Base-by-base conservation (phyloP, 495 filamentous ascomycete species). In the Annulohypoxylon nitens region DNA sequence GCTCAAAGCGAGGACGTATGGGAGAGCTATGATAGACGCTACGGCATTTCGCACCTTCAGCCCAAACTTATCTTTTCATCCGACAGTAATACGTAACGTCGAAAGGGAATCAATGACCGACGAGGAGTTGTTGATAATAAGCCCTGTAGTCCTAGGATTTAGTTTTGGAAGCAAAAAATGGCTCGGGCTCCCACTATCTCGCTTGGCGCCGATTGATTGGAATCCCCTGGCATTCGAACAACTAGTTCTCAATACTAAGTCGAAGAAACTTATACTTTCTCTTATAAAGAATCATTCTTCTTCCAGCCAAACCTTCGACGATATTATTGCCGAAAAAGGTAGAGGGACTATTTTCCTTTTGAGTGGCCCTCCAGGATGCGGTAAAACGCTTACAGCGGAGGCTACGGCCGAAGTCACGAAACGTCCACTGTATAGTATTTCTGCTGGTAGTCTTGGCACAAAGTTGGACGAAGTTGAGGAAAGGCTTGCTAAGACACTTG, bases 341-440 rank as follows among this genome's bases (percentile, higher is more conserved):
- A 30, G 30, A 2, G 30, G 30, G 2, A 30, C 2, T 30, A 30
- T 30, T 2, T 30, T 30, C 30, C 30, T 30, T 30, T 30, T 30
- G 2, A 30, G 30, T 30, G 30, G 30, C 30, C 30, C 30, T 30
- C 30, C 30, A 30, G 30, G 30, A 30, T 30, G 30, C 5, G 30
- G 30, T 4, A 30, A 30, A 30, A 30, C 30, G 2, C 30, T 30
- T 0, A 30, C 30, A 30, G 30, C 30, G 5, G 30, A 30, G 30
- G 30, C 30, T 30, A 3, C 30, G 2, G 30, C 30, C 0, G 30
- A 30, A 6, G 86, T 94, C 3, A 88, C 97, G 45, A 89, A 91
- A 74, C 90, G 92, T 39, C 94, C 94, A 1, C 82, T 97, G 10
- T 97, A 97, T 77, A 93, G 91, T 88, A 93, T 96, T 64, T 90